Base-by-base conservation (phyloP, 139 green algal species). In the Gonium pectorale region DNA sequence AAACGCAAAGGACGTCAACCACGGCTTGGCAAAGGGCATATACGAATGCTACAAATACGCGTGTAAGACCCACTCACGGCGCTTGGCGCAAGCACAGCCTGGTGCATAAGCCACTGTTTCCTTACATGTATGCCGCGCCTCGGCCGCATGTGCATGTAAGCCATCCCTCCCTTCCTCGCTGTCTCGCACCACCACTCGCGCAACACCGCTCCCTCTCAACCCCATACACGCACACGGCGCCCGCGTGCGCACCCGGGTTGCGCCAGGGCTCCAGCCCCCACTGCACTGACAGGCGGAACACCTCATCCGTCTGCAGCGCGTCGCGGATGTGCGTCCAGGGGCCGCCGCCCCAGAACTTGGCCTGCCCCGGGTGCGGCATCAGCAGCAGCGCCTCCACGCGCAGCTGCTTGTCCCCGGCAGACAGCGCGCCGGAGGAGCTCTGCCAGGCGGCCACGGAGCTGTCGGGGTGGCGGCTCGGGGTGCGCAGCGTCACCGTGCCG, bases 211-310 rank as follows among this genome's bases (percentile, higher is more conserved):
- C n/a, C n/a, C n/a, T n/a, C n/a, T n/a, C n/a, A n/a, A n/a, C n/a
- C n/a, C n/a, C 46, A 7, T n/a, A 3, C 46, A 64, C 33, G 17
- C 46, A 31, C 44, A 5, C 54, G 15, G 21, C 27, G 5, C 5
- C 8, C 56, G 17, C 56, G 8, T 8, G 22, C 46, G 11, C 52
- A 80, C 72, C 52, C 3, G 72, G 52, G 72, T 80, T 46, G 9
- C 72, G 38, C 72, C 72, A 80, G 9, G 72, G 37, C 72, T 80
- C 72, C 72, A 80, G 52, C 1, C 35, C 52, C 72, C 72, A 80
- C 72, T 80, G 72, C 52, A 80, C 72, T 24, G 72, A 67, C 72
- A 80, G 49, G 13, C 72, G 52, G 72, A 80, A 80, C 51, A 67
- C 72, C 72, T 80, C 72, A 27, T 80, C 72, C 52, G 72, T 80